Percentiles rank a stretch among this genome's conserved stretches.
Conservation (phyloP, 73 alveolate genomes). For the Paramecium sexaurelia region DNA sequence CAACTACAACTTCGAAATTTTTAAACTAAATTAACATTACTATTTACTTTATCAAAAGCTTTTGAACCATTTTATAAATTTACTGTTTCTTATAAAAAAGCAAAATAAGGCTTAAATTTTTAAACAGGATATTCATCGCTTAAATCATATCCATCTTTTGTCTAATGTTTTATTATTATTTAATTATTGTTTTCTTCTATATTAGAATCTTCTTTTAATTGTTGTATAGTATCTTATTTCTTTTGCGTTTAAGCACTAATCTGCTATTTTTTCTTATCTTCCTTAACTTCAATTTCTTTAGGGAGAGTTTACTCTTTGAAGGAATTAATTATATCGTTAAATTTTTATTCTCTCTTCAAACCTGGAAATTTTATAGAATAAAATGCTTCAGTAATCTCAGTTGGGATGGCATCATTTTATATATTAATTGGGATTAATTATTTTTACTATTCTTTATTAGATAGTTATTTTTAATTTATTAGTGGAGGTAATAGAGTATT, state of each 20-base stretch:
- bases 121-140: constrained; percentile 46
- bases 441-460: neutral
- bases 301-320: constrained; percentile 57
- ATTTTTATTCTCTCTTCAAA: constrained; percentile 25
- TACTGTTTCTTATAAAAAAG: neutral
- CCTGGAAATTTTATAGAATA: constrained; percentile 57
- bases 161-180: neutral
- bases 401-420: neutral
- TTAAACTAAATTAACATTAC: neutral
- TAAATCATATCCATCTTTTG: constrained; percentile 26
- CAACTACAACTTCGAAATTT: constrained; percentile 45
- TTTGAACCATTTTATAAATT: neutral
- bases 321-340: constrained; percentile 44
- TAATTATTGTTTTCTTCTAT: constrained; percentile 38
- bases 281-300: constrained; percentile 41
- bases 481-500: neutral
- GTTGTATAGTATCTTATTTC: neutral
- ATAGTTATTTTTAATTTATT: neutral
- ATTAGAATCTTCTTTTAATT: constrained; percentile 28
- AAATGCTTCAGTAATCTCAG: constrained; percentile 44
- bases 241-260: neutral
- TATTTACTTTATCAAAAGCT: constrained; percentile 19
- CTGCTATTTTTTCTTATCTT: constrained; percentile 41
- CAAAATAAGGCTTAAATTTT: constrained; percentile 40
- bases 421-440: neutral